phyloP scores from a whole-genome alignment of 1,284 basidiomycete genomes.

The Trichosporon coremiiforme region DNA sequence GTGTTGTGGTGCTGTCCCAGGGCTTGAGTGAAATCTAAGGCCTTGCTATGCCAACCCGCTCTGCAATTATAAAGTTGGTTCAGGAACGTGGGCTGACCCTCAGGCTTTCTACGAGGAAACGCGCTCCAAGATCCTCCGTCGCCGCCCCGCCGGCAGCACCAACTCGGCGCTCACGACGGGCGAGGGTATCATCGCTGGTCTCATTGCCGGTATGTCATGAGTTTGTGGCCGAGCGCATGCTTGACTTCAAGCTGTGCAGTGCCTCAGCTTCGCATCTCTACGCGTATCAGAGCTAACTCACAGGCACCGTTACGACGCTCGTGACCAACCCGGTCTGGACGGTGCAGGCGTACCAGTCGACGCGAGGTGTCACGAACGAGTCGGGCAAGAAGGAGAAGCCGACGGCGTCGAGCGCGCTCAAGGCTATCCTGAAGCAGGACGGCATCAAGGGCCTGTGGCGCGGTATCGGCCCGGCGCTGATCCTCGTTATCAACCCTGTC shows the following conservation, averaged over 20 bases:
- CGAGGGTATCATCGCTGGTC: constrained; percentile 86
- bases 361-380: constrained; percentile 55
- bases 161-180: constrained; percentile 67
- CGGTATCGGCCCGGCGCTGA: constrained; percentile 91
- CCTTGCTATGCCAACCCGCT: neutral
- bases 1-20: neutral
- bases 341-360: constrained; percentile 88
- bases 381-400: constrained; percentile 58
- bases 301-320: constrained; percentile 86
- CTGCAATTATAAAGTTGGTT: neutral
- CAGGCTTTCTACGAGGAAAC: constrained; percentile 60
- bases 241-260: no score
- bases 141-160: constrained; percentile 50
- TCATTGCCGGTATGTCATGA: constrained; percentile 72
- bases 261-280: no score
- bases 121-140: constrained; percentile 57
- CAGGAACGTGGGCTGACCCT: constrained; percentile 9
- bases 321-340: constrained; percentile 96
- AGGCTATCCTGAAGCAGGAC: constrained; percentile 73
- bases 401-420: constrained; percentile 69
- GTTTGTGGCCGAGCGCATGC: neutral
- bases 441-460: constrained; percentile 85
- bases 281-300: neutral
- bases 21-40: neutral
- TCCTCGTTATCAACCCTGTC: constrained; percentile 94